Evolutionary conservation across 2,329 filamentous ascomycete species (phyloP).

Genomic region (Cladosporium sp.): DNA sequence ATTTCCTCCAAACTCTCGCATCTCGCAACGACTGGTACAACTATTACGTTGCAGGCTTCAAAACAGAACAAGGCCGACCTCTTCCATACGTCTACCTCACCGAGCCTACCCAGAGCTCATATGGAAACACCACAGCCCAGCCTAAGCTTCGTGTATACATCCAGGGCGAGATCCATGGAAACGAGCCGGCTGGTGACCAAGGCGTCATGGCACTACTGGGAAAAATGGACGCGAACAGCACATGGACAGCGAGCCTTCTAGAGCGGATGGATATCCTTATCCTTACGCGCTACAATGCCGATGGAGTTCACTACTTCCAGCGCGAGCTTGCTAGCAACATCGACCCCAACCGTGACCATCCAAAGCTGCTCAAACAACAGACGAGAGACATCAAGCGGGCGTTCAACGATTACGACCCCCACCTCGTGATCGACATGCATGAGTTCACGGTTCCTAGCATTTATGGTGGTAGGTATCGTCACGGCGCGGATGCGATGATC

Average conservation of each 20-base stretch:
- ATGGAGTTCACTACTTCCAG: constrained; percentile 31
- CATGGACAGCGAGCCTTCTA: constrained; percentile 38
- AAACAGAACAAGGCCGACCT: constrained; percentile 26
- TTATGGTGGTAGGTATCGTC: constrained; percentile 34
- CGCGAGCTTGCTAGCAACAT: constrained; percentile 30
- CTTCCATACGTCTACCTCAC: constrained; percentile 25
- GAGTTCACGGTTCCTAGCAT: constrained; percentile 37
- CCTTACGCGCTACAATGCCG: constrained; percentile 26
- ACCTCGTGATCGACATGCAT: constrained; percentile 40
- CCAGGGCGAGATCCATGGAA: constrained; percentile 42
- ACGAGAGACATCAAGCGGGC: constrained; percentile 37
- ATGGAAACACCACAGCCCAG: constrained; percentile 9
- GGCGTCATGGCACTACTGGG: constrained; percentile 41
- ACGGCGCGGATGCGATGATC: constrained; percentile 36
- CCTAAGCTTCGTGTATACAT: constrained; percentile 42
- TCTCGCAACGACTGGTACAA: constrained; percentile 27
- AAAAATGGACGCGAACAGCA: constrained; percentile 39
- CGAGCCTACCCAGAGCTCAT: constrained; percentile 16
- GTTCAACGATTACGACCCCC: constrained; percentile 36
- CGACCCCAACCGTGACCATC: constrained; percentile 29
- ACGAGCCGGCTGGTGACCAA: constrained; percentile 44
- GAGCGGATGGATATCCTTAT: constrained; percentile 35
- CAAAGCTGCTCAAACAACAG: constrained; percentile 37
- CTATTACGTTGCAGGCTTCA: constrained; percentile 25
- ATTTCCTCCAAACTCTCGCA: constrained; percentile 25